Conservation (phyloP, 179 eudicot genomes). For the Silene noctiflora region DNA sequence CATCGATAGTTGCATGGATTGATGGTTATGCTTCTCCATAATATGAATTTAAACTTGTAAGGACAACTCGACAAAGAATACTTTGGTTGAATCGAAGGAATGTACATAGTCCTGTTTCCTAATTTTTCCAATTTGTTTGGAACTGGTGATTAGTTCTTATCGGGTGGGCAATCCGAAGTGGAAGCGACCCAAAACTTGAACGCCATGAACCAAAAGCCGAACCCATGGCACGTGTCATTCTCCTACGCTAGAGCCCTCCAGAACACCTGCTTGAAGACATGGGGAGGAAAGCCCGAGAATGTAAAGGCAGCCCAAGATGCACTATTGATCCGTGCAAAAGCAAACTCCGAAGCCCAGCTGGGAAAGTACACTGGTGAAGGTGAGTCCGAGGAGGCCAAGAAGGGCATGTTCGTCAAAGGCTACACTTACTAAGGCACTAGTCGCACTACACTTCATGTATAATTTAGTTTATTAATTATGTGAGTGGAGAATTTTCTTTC, state of each 20-base stretch:
- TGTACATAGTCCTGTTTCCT: not conserved
- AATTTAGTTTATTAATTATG: not conserved
- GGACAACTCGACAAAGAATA: no score
- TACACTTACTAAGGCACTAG: slow-evolving; percentile 62
- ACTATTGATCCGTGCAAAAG: slow-evolving; percentile 63
- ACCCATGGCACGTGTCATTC: slow-evolving; percentile 96
- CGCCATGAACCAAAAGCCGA: slow-evolving; percentile 81
- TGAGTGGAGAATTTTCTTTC: not conserved
- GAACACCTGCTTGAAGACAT: slow-evolving; percentile 86
- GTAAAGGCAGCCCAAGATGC: slow-evolving; percentile 73
- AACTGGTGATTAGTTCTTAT: slow-evolving; percentile 57
- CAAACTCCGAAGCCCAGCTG: slow-evolving; percentile 84
- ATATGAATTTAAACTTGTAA: no score
- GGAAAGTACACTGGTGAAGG: slow-evolving; percentile 91
- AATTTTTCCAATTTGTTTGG: slow-evolving; percentile 1
- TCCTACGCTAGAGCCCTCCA: slow-evolving; percentile 94
- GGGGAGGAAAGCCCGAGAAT: slow-evolving; percentile 85
- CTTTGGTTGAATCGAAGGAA: not conserved
- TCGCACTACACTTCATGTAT: not conserved
- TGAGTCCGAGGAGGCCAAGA: slow-evolving; percentile 76
- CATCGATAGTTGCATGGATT: no score
- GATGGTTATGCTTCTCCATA: no score
- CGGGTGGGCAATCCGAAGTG: slow-evolving; percentile 95
- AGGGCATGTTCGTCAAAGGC: slow-evolving; percentile 85
- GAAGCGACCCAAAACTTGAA: slow-evolving; percentile 89